Percentiles rank a stretch among this genome's conserved stretches.
phyloP scores from a whole-genome alignment of 495 filamentous ascomycete genomes.

The Xylaria acuta region DNA sequence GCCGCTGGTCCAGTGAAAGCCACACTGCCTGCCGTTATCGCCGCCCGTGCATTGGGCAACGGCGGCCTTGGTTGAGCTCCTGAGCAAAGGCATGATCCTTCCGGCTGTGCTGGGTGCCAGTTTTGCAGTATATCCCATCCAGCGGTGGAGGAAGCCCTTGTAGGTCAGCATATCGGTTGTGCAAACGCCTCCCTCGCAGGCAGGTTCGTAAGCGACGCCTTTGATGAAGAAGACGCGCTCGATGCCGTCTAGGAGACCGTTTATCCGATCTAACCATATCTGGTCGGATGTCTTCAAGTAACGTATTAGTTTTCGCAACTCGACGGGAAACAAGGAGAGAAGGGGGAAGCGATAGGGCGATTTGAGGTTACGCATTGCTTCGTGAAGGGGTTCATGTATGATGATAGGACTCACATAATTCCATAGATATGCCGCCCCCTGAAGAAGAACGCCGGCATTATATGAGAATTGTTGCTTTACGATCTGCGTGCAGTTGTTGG shows the following conservation, averaged over 20 bases:
- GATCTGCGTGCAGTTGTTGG: slow-evolving; percentile 66
- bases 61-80: slow-evolving; percentile 70
- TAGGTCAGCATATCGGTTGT: slow-evolving; percentile 81
- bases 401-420: slow-evolving; percentile 61
- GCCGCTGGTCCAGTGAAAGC: slow-evolving; percentile 67
- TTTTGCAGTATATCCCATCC: slow-evolving; percentile 74
- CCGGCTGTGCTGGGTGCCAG: slow-evolving; percentile 70
- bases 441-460: slow-evolving; percentile 72
- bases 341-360: neutral
- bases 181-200: slow-evolving; percentile 72
- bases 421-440: slow-evolving; percentile 82
- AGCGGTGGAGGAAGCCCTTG: slow-evolving; percentile 85
- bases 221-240: slow-evolving; percentile 65
- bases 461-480: slow-evolving; percentile 76
- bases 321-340: neutral
- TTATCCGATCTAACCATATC: slow-evolving; percentile 65
- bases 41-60: slow-evolving; percentile 71
- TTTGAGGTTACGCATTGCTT: neutral
- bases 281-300: slow-evolving; percentile 30
- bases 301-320: slow-evolving; percentile 29
- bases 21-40: slow-evolving; percentile 65
- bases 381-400: neutral
- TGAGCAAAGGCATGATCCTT: slow-evolving; percentile 69
- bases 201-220: slow-evolving; percentile 63
- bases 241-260: slow-evolving; percentile 65